Evolutionary conservation across 441 rosid species (phyloP), one percentile per base, ranked within the genome.

Genomic region (Populus tomentosa): DNA sequence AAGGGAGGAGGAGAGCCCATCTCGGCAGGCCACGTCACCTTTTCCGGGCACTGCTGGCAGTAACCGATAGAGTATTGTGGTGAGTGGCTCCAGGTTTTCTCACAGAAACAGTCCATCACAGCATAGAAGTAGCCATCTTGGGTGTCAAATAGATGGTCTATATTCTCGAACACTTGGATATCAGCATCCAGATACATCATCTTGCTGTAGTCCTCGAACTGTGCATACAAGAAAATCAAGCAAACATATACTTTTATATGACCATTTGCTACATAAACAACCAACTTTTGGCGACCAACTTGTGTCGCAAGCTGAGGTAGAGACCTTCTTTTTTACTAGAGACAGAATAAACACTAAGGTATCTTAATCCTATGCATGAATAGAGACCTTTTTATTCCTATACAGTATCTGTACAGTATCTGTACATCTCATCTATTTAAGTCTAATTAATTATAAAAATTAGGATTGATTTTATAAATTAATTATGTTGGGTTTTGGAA

Each of bases 121-220:
- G 93, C 96, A 32, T 90, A 88, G 21, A 92, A 87, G 70, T 85
- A 70, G 4, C 91, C 92, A 18, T 84, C 85, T 0, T 85, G 88
- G 21, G 80, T 66, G 81, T 92, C 89, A 11, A 89, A 89, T 68
- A 92, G 86, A 70, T 90, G 90, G 81, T 91, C 93, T 21, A 89
- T 90, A 82, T 88, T 92, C 14, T 84, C 90, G 21, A 86, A 92
- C 69, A 89, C 97, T 79, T 93, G 98, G 69, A 88, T 92, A 84
- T 93, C 97, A 16, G 90, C 95, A 24, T 93, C 97, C 76, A 91
- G 79, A 85, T 93, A 93, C 56, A 88, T 84, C 97, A 92, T 88
- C 89, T 89, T 90, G 71, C 76, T 79, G 10, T 90, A 90, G 84
- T 90, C 95, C 85, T 86, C 89, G 70, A 93, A 89, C 97, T 91